A percentile compares a stretch with the other conserved stretches of the same genome.
Conservation (phyloP, 371 early-diverging fungal genomes). For the Apophysomyces variabilis region DNA sequence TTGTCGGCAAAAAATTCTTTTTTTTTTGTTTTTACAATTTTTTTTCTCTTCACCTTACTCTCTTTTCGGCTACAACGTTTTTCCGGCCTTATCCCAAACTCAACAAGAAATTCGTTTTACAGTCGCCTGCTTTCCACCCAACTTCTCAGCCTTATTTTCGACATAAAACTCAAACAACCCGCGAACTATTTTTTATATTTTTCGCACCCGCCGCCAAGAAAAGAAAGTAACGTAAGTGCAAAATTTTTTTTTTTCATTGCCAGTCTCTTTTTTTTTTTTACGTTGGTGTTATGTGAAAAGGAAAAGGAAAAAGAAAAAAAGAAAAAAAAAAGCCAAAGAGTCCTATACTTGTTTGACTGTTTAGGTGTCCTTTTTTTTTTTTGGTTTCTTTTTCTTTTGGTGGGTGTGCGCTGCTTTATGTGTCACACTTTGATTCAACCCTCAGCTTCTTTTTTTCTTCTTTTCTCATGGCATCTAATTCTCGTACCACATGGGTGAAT, state of each 20-base stretch:
- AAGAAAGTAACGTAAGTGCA: conserved; percentile 12
- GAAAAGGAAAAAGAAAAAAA: no score
- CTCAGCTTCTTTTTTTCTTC: neutral
- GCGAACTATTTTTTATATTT: conserved; percentile 4
- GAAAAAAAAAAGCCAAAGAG: no score
- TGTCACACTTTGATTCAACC: neutral
- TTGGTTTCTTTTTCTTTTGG: neutral
- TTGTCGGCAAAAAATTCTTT: conserved; percentile 14
- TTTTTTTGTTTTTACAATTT: conserved; percentile 15
- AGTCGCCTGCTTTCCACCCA: neutral
- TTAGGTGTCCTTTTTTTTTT: neutral
- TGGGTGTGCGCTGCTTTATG: neutral
- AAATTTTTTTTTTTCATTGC: neutral
- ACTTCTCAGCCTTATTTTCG: no score
- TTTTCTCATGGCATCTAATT: neutral
- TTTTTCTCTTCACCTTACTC: conserved; percentile 3
- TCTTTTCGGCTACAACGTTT: conserved; percentile 13
- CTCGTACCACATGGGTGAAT: no score
- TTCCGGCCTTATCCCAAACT: conserved; percentile 7
- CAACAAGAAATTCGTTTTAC: conserved; percentile 11
- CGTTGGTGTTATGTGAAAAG: neutral
- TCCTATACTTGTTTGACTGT: neutral
- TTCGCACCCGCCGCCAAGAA: conserved; percentile 11
- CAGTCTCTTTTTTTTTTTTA: neutral
- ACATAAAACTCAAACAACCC: neutral